phyloP scores from a whole-genome alignment of 2,329 filamentous ascomycete species.

The Hypoxylon sp. region DNA sequence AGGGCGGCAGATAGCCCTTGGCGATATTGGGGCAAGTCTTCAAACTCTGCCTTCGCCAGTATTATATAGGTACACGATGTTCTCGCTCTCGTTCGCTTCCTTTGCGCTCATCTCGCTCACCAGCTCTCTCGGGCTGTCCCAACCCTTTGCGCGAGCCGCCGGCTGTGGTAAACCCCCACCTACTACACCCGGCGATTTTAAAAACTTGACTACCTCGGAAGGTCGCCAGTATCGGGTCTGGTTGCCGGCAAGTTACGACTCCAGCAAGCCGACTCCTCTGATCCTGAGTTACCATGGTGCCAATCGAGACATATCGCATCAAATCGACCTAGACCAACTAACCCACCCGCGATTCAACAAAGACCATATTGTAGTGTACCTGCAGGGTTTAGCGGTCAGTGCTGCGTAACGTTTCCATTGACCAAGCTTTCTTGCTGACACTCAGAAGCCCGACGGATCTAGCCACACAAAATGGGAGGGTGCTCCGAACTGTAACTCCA shows the following conservation, averaged over 20 bases:
- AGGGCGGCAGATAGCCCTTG: background rate
- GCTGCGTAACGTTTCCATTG: background rate
- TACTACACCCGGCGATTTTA: constrained; percentile 30
- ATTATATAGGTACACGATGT: constrained; percentile 19
- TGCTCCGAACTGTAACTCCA: constrained; percentile 43
- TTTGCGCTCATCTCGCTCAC: constrained; percentile 24
- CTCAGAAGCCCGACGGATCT: constrained; percentile 26
- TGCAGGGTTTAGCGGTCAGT: constrained; percentile 47
- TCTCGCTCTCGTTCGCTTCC: constrained; percentile 23
- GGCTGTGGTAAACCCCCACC: constrained; percentile 37
- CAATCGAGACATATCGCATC: constrained; percentile 42
- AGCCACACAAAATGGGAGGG: constrained; percentile 40
- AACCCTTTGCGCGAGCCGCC: constrained; percentile 14
- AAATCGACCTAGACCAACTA: constrained; percentile 43
- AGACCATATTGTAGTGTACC: constrained; percentile 48
- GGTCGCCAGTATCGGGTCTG: constrained; percentile 46
- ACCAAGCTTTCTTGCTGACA: constrained; percentile 14
- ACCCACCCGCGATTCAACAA: constrained; percentile 43
- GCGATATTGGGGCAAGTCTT: background rate
- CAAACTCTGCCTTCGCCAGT: background rate
- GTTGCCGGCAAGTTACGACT: constrained; percentile 45
- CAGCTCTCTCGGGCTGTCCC: constrained; percentile 22
- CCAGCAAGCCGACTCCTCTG: constrained; percentile 41
- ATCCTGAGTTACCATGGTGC: constrained; percentile 50
- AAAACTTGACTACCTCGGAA: constrained; percentile 36